Evolutionary conservation across 164 flowering plant species (phyloP).

Genomic region (Berberis thunbergii): DNA sequence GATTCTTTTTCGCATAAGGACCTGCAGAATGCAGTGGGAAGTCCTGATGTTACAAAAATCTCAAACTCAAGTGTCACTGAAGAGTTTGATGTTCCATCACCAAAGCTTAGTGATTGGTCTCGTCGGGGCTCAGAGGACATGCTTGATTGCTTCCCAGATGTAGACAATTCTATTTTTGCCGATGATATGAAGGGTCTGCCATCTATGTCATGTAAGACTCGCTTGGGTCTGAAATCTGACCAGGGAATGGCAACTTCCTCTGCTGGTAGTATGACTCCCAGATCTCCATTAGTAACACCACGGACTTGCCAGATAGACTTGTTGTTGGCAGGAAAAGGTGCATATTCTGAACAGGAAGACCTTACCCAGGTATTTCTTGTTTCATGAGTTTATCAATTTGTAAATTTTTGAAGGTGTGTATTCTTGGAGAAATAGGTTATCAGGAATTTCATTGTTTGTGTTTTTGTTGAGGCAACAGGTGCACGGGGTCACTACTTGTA

Average conservation of each 20-base stretch:
- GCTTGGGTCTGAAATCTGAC: slow-evolving; percentile 97
- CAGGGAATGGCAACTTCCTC: slow-evolving; percentile 99
- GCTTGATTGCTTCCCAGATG: slow-evolving; percentile 87
- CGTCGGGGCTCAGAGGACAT: slow-evolving; percentile 95
- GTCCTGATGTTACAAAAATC: slow-evolving; percentile 81
- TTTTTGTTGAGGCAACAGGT: background rate
- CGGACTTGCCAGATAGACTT: slow-evolving; percentile 73
- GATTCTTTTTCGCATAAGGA: slow-evolving; percentile 75
- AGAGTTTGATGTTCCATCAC: slow-evolving; percentile 79
- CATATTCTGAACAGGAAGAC: slow-evolving; percentile 81
- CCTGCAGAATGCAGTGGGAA: slow-evolving; percentile 48
- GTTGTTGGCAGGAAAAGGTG: slow-evolving; percentile 73
- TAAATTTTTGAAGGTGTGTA: background rate
- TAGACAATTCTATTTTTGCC: slow-evolving; percentile 53
- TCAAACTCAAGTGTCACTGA: slow-evolving; percentile 91
- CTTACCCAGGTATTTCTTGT: slow-evolving; percentile 58
- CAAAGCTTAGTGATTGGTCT: slow-evolving; percentile 93
- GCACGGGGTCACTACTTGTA: no score
- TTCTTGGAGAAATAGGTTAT: background rate
- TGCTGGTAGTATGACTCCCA: slow-evolving; percentile 98
- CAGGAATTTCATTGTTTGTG: background rate
- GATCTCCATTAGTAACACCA: slow-evolving; percentile 90
- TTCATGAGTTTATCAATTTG: background rate
- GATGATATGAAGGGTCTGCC: slow-evolving; percentile 89
- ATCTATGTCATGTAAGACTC: slow-evolving; percentile 83